Conservation (phyloP, 148 eudicot species). For the Heliamphora exappendiculata region DNA sequence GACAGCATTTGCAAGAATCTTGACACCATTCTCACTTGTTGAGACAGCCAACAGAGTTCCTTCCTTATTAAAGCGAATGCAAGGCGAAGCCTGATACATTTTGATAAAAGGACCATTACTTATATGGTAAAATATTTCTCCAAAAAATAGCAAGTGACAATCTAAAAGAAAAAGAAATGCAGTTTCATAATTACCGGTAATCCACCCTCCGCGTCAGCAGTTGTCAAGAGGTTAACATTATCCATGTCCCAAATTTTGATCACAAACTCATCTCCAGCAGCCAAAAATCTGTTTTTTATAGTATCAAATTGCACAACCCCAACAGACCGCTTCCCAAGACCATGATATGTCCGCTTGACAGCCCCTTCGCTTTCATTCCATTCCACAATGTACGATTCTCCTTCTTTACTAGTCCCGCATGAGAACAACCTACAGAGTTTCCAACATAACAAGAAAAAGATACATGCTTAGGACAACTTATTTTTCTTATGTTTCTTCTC, state of each 20-base stretch:
- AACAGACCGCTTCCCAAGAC: constrained; percentile 26
- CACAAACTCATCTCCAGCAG: constrained; percentile 42
- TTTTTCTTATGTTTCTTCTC: no score
- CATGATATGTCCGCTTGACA: constrained; percentile 38
- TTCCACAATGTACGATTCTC: constrained; percentile 44
- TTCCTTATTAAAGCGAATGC: constrained; percentile 74
- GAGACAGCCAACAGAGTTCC: constrained; percentile 77
- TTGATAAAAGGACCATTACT: no score
- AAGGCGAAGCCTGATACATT: constrained; percentile 37
- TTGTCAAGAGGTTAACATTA: constrained; percentile 24
- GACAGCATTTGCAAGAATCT: constrained; percentile 64
- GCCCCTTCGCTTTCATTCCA: constrained; percentile 53
- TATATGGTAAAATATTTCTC: no score
- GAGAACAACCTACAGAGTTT: constrained; percentile 55
- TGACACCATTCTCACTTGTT: constrained; percentile 61
- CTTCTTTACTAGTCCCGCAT: constrained; percentile 43
- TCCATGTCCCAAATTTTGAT: constrained; percentile 51
- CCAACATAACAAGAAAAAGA: no score
- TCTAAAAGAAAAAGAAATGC: no score
- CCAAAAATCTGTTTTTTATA: constrained; percentile 35
- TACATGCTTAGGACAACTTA: no score
- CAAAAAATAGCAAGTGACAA: no score
- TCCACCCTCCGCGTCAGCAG: constrained; percentile 49
- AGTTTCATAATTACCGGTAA: no score
- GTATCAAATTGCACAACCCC: constrained; percentile 44